phyloP scores from a whole-genome alignment of 768 basidiomycete genomes.

The Steccherinum ochraceum region DNA sequence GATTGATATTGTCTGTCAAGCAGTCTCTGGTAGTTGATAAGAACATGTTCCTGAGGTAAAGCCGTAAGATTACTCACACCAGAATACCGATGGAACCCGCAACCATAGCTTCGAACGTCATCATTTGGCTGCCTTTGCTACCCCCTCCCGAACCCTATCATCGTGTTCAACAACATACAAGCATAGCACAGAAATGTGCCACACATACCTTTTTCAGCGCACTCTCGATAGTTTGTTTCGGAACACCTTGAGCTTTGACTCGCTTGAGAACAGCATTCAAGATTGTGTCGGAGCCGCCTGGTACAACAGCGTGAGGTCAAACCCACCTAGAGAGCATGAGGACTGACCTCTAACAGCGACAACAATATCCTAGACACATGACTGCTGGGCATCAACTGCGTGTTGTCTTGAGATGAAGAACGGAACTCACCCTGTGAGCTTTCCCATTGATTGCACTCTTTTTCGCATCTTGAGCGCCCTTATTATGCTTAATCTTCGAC shows the following conservation, averaged over 20 bases:
- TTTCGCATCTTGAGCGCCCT: slow-evolving; percentile 57
- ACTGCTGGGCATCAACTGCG: slow-evolving; percentile 4
- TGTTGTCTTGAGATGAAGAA: slow-evolving; percentile 1
- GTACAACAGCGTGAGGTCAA: no score
- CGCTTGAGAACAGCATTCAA: slow-evolving; percentile 50
- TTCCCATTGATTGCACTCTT: slow-evolving; percentile 53
- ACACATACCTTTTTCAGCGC: slow-evolving; percentile 47
- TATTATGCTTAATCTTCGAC: slow-evolving; percentile 73
- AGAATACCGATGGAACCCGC: slow-evolving; percentile 55
- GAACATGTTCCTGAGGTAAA: slow-evolving; percentile 13
- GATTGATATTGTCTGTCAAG: slow-evolving; percentile 57
- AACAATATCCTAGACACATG: slow-evolving; percentile 45
- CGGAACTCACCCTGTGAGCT: slow-evolving; percentile 42
- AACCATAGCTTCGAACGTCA: slow-evolving; percentile 58
- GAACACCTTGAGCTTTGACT: slow-evolving; percentile 52
- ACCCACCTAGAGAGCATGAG: no score
- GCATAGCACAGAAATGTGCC: not conserved
- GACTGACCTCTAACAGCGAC: slow-evolving; percentile 54
- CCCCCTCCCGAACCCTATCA: slow-evolving; percentile 43
- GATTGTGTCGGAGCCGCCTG: slow-evolving; percentile 54
- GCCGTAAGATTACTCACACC: slow-evolving; percentile 37
- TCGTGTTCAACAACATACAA: not conserved
- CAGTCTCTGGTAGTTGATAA: slow-evolving; percentile 40
- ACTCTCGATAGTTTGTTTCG: slow-evolving; percentile 63
- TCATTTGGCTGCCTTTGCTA: slow-evolving; percentile 37